Percentiles rank a stretch among this genome's conserved stretches.
Conservation (phyloP, 1,284 basidiomycete genomes). For the Rugosomyces carneus region DNA sequence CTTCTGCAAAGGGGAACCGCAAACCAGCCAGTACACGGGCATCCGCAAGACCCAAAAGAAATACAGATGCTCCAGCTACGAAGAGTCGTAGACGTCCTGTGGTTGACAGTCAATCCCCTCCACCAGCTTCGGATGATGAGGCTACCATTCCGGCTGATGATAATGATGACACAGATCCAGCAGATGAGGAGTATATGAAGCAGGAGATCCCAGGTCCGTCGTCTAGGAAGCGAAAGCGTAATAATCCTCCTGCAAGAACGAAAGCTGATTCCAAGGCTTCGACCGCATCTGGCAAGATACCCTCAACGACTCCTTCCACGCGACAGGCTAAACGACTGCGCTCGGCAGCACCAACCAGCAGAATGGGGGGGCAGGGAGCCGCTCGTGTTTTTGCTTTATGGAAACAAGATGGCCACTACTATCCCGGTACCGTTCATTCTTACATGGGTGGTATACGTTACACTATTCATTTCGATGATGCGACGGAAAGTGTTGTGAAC, state of each 20-base stretch:
- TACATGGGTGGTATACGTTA: constrained; percentile 28
- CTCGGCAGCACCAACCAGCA: constrained; percentile 26
- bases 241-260: constrained; percentile 15
- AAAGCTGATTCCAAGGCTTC: constrained; percentile 20
- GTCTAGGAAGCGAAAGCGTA: constrained; percentile 47
- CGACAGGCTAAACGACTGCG: constrained; percentile 25
- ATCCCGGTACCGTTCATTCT: constrained; percentile 49
- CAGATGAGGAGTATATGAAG: constrained; percentile 33
- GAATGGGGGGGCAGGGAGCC: constrained; percentile 16
- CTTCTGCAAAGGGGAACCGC: constrained; percentile 4
- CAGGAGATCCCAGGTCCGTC: constrained; percentile 22
- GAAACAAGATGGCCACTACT: constrained; percentile 55
- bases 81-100: constrained; percentile 12
- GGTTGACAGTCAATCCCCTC: constrained; percentile 17
- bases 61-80: constrained; percentile 4
- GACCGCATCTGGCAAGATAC: constrained; percentile 18
- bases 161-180: constrained; percentile 38
- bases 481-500: constrained; percentile 36
- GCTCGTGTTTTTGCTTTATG: constrained; percentile 65
- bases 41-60: constrained; percentile 11
- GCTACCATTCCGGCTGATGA: constrained; percentile 20
- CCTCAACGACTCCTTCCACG: constrained; percentile 11
- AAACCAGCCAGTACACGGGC: constrained; percentile 6
- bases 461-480: constrained; percentile 58
- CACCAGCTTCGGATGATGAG: constrained; percentile 20